phyloP scores from a whole-genome alignment of 495 filamentous ascomycete species.

The Evansstolkia leycettana region DNA sequence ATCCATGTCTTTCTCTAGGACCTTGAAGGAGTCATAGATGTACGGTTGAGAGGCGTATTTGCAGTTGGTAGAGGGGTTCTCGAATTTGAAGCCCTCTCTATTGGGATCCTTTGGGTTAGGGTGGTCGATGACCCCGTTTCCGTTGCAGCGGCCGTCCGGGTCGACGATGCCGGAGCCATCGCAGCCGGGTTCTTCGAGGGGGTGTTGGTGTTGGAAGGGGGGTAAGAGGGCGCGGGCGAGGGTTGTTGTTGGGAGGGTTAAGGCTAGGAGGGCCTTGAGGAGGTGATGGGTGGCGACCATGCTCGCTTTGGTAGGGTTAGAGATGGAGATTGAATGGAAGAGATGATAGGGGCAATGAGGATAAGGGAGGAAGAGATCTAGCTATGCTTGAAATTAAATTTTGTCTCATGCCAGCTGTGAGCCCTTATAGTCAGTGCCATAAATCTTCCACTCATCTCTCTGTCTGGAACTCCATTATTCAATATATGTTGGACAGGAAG shows the following conservation, averaged over 20 bases:
- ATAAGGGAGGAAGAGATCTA: too few species aligned
- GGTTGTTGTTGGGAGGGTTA: background rate
- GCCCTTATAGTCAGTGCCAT: too few species aligned
- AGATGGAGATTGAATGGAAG: too few species aligned
- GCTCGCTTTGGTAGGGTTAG: too few species aligned
- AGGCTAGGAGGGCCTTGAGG: background rate
- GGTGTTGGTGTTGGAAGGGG: background rate
- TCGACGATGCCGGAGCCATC: slow-evolving; percentile 13
- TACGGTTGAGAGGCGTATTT: slow-evolving; percentile 22
- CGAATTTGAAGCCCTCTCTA: slow-evolving; percentile 22
- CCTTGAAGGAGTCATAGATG: slow-evolving; percentile 27
- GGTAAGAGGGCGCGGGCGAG: too few species aligned
- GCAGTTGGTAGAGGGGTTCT: slow-evolving; percentile 24
- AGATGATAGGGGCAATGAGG: too few species aligned
- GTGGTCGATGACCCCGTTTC: slow-evolving; percentile 8
- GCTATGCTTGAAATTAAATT: too few species aligned
- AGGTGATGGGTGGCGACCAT: too few species aligned
- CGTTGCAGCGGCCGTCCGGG: slow-evolving; percentile 14
- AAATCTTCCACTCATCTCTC: too few species aligned
- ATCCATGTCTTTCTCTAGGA: slow-evolving; percentile 24
- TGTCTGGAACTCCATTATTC: too few species aligned
- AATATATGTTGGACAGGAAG: too few species aligned
- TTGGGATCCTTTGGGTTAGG: background rate
- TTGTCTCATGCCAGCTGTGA: too few species aligned
- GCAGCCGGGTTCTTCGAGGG: slow-evolving; percentile 7